These are phyloP conservation scores for Carex myosuroides DNA, from an alignment of 176 grass and related monocot genomes.

Conservation along the genomic window DNA sequence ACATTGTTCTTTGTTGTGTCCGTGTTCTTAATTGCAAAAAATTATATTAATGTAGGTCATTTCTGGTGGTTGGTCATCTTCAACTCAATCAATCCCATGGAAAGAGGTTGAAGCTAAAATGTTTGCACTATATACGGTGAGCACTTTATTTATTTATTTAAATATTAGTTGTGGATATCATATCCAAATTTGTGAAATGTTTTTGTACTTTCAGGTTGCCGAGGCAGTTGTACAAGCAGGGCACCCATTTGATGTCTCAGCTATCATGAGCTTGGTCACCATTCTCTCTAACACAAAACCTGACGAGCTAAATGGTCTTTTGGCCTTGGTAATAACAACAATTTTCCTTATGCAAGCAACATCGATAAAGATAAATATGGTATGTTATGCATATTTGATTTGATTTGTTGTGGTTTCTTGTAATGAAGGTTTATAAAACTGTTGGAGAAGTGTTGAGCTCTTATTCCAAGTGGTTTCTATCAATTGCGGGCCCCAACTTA, in stretches of 20 bases:
- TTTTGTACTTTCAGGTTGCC: slow-evolving; percentile 47
- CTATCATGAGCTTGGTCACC: slow-evolving; percentile 78
- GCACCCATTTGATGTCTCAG: slow-evolving; percentile 53
- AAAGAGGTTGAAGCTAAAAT: slow-evolving; percentile 82
- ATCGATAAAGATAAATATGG: neutral
- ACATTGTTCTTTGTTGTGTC: slow-evolving; percentile 6
- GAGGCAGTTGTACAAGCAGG: slow-evolving; percentile 75
- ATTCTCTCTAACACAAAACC: slow-evolving; percentile 58
- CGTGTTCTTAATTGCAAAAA: slow-evolving; percentile 9
- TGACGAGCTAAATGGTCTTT: slow-evolving; percentile 49
- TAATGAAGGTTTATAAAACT: slow-evolving; percentile 80
- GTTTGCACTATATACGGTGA: slow-evolving; percentile 86
- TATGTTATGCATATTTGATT: slow-evolving; percentile 24
- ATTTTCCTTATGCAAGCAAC: neutral
- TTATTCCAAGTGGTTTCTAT: slow-evolving; percentile 88
- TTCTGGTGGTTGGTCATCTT: slow-evolving; percentile 48
- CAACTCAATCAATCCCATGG: slow-evolving; percentile 71
- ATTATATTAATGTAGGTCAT: slow-evolving; percentile 54
- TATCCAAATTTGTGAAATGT: neutral
- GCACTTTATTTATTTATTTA: slow-evolving; percentile 4
- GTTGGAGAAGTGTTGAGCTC: slow-evolving; percentile 85
- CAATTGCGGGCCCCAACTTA: slow-evolving; percentile 47
- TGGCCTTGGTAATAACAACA: slow-evolving; percentile 54
- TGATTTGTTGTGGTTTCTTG: slow-evolving; percentile 23
- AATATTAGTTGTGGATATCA: slow-evolving; percentile 1